Percentiles rank a stretch among this genome's conserved stretches.
These are phyloP conservation scores for Rhizoctonia solani DNA, from an alignment of 1,284 basidiomycete species.

Conservation along the genomic window DNA sequence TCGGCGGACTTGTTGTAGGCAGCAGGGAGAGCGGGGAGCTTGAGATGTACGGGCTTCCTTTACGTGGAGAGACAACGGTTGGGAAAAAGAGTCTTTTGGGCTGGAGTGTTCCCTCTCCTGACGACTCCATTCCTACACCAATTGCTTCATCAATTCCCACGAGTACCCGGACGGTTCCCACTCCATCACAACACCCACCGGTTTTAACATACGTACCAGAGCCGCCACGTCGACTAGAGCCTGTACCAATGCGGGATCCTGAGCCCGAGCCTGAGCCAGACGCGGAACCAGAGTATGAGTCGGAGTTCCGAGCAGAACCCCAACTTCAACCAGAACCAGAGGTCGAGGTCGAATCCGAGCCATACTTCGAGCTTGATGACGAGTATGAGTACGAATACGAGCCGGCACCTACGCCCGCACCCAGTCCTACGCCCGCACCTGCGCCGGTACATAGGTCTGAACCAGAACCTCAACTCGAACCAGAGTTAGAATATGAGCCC, in stretches of 20 bases:
- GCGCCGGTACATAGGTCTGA: no score
- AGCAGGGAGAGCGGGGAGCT: slow-evolving; percentile 15
- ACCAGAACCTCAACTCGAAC: no score
- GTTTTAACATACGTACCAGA: neutral
- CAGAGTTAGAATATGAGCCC: no score
- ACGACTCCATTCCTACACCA: neutral
- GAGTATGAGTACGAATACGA: neutral
- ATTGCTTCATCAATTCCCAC: neutral
- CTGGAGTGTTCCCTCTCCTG: neutral
- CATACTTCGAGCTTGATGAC: neutral
- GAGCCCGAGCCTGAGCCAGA: neutral
- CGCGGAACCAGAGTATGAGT: no score
- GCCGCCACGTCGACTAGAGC: no score
- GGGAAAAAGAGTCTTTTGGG: slow-evolving; percentile 16
- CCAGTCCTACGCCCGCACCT: no score
- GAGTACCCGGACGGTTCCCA: neutral
- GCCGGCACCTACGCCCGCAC: no score
- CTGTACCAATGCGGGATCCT: no score
- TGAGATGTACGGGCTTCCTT: slow-evolving; percentile 13
- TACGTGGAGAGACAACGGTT: slow-evolving; percentile 19
- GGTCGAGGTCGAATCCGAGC: neutral
- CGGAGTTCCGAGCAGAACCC: no score
- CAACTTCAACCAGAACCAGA: no score
- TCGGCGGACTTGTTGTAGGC: slow-evolving; percentile 14
- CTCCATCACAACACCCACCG: neutral